Evolutionary conservation across 208 protist species (phyloP).

Genomic region (Leptomonas seymouri): DNA sequence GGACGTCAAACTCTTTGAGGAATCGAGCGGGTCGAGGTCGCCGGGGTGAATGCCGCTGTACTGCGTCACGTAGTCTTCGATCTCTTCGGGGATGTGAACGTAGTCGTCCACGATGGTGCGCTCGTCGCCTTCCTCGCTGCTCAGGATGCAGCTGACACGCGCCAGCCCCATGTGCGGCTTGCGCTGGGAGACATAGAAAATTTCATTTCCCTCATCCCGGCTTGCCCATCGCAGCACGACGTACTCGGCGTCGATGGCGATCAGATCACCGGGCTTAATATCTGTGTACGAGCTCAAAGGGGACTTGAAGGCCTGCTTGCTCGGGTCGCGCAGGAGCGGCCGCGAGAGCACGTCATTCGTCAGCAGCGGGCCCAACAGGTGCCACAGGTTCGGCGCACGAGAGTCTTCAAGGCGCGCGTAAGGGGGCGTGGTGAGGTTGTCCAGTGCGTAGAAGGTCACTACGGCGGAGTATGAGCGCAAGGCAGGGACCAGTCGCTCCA

Average conservation of each 20-base stretch:
- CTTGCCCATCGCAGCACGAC: constrained; percentile 83
- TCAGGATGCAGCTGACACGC: constrained; percentile 88
- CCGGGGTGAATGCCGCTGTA: constrained; percentile 95
- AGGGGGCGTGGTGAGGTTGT: constrained; percentile 63
- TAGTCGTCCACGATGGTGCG: constrained; percentile 91
- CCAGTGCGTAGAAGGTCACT: constrained; percentile 83
- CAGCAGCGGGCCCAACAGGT: constrained; percentile 75
- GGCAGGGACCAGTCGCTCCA: constrained; percentile 79
- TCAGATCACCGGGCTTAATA: constrained; percentile 73
- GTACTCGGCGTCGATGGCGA: constrained; percentile 92
- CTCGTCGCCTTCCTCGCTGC: constrained; percentile 80
- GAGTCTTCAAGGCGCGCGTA: constrained; percentile 72
- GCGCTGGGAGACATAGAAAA: constrained; percentile 43
- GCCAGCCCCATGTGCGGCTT: constrained; percentile 89
- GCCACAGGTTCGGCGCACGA: constrained; percentile 80
- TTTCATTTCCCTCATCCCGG: constrained; percentile 46
- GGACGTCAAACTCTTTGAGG: constrained; percentile 91
- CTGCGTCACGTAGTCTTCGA: constrained; percentile 92
- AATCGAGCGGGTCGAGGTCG: constrained; percentile 93
- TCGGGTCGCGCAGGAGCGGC: constrained; percentile 63
- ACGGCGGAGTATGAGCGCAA: constrained; percentile 80
- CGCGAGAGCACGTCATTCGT: constrained; percentile 78
- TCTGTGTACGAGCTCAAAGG: constrained; percentile 69
- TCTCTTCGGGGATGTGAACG: constrained; percentile 85
- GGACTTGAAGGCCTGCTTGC: constrained; percentile 66